Evolutionary conservation across 495 filamentous ascomycete species (phyloP).

Genomic region (Aspergillus haitiensis): DNA sequence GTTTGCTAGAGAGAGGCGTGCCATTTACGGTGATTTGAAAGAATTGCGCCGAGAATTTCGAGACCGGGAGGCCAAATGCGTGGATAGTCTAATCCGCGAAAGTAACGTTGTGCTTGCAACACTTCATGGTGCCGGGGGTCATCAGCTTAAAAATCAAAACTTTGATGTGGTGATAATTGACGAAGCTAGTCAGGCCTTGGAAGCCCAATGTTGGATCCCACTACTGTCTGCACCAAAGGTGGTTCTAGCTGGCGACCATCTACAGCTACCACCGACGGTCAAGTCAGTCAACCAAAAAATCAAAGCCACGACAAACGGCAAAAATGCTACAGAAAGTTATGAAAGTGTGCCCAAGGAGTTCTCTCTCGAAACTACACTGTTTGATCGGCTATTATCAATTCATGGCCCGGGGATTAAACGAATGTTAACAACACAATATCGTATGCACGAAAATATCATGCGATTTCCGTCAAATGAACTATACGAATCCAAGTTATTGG

Average conservation of each 20-base stretch:
- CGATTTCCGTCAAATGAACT: slow-evolving; percentile 85
- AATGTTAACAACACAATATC: slow-evolving; percentile 97
- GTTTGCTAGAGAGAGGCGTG: slow-evolving; percentile 73
- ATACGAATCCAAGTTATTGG: slow-evolving; percentile 78
- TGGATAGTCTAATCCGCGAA: slow-evolving; percentile 67
- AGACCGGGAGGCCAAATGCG: slow-evolving; percentile 77
- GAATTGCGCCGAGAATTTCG: slow-evolving; percentile 86
- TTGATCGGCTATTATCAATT: slow-evolving; percentile 79
- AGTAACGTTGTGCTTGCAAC: slow-evolving; percentile 91
- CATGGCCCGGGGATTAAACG: slow-evolving; percentile 84
- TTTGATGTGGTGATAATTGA: slow-evolving; percentile 97
- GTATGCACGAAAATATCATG: slow-evolving; percentile 97
- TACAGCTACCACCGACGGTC: slow-evolving; percentile 92
- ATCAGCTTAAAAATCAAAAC: slow-evolving; percentile 72
- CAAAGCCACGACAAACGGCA: slow-evolving; percentile 24
- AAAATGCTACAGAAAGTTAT: slow-evolving; percentile 20
- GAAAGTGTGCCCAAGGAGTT: slow-evolving; percentile 30
- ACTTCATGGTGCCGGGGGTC: slow-evolving; percentile 87
- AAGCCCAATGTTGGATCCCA: slow-evolving; percentile 98
- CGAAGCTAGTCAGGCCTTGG: slow-evolving; percentile 92
- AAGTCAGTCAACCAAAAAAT: slow-evolving; percentile 57
- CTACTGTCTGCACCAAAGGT: slow-evolving; percentile 78
- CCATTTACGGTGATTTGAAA: slow-evolving; percentile 81
- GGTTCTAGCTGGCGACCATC: slow-evolving; percentile 89
- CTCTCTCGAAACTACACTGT: slow-evolving; percentile 82